These are phyloP conservation scores for Lodderomyces elongisporus DNA, from an alignment of 1,139 yeast genomes.

Conservation along the genomic window DNA sequence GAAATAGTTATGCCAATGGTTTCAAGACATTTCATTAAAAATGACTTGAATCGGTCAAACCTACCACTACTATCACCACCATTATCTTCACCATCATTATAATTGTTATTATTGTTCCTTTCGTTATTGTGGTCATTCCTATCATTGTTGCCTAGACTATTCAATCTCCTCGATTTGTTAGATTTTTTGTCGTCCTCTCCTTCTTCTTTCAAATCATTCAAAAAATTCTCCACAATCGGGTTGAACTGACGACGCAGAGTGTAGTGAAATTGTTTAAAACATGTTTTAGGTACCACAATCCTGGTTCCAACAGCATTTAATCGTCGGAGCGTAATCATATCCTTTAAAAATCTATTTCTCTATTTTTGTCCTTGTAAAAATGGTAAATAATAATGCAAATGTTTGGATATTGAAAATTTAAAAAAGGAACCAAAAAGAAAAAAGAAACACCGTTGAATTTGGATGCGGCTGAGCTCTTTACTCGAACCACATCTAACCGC, in stretches of 20 bases:
- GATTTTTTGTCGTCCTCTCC: conserved; percentile 6
- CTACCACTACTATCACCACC: conserved; percentile 8
- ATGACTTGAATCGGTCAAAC: conserved; percentile 15
- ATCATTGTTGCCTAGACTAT: neutral
- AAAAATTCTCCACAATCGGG: conserved; percentile 18
- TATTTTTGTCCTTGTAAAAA: too few relatives aligned
- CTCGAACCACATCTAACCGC: too few relatives aligned
- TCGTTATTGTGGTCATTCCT: conserved; percentile 5
- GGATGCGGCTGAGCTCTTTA: too few relatives aligned
- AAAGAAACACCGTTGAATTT: too few relatives aligned
- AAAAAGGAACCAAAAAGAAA: too few relatives aligned
- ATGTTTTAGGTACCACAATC: too few relatives aligned
- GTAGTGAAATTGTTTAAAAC: neutral
- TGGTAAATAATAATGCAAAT: too few relatives aligned
- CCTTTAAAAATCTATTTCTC: too few relatives aligned
- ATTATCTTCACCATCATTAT: conserved; percentile 8
- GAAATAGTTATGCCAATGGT: conserved; percentile 73
- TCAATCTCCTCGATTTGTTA: conserved; percentile 12
- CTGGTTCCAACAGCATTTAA: too few relatives aligned
- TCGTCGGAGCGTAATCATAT: too few relatives aligned
- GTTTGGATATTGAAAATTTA: too few relatives aligned
- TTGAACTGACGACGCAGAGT: conserved; percentile 6
- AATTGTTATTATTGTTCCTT: conserved; percentile 11
- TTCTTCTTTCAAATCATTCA: conserved; percentile 15
- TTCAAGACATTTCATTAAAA: conserved; percentile 55